Evolutionary conservation across 306 rosid species (phyloP).

Genomic region (Hylodesmum podocarpum): DNA sequence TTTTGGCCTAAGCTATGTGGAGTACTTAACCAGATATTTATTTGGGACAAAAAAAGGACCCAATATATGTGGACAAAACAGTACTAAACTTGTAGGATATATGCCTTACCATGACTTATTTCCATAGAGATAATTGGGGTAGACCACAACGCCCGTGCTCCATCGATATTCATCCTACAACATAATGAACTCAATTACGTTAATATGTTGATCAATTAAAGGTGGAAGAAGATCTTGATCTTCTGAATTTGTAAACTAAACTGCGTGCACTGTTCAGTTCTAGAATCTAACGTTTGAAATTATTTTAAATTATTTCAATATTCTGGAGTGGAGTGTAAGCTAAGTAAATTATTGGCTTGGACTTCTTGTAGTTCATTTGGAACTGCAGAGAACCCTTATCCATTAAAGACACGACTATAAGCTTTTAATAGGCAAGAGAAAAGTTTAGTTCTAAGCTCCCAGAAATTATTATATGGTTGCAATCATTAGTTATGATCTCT

Average conservation of each 20-base stretch:
- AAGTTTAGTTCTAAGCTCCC: too few relatives aligned
- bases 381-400: background rate
- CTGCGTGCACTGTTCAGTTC: background rate
- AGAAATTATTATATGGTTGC: too few relatives aligned
- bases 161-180: constrained; percentile 26
- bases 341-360: too few relatives aligned
- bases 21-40: background rate
- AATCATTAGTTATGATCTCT: too few relatives aligned
- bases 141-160: background rate
- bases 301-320: background rate
- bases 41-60: constrained; percentile 33
- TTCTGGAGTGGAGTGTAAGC: too few relatives aligned
- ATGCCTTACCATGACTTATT: background rate
- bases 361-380: background rate
- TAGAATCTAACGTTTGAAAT: background rate
- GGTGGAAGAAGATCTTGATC: background rate
- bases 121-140: background rate
- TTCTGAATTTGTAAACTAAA: background rate
- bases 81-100: background rate
- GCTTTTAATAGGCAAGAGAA: background rate
- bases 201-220: background rate
- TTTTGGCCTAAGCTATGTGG: background rate
- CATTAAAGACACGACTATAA: background rate
- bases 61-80: constrained; percentile 6
- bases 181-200: background rate